Base-by-base conservation (phyloP, 495 filamentous ascomycete species). In the Podospora pseudopauciseta region DNA sequence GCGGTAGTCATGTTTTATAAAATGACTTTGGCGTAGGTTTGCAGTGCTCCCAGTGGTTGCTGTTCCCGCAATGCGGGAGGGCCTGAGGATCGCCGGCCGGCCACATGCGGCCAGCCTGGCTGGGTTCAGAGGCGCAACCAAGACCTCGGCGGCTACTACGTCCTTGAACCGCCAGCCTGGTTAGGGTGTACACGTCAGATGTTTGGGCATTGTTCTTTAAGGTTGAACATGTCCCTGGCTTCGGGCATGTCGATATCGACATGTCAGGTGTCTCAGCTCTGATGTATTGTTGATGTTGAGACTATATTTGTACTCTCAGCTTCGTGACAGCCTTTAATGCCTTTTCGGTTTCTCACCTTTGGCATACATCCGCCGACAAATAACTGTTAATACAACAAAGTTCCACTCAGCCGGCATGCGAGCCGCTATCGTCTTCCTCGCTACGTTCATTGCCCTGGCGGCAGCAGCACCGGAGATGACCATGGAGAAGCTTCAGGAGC, bases 401-500 rank as follows among this genome's bases (percentile, higher is more conserved):
- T 13, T 23, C 23, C 23, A 23, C 23, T 49, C 30, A 49, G 5
- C 5, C 39, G 39, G 39, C 39, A 66, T 66, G 65, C 65, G 65
- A n/a, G 2, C 34, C 4, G 28, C 55, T 7, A 32, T 26, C 5
- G 1, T 60, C 34, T 32, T 66, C 7, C 5, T 66, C 19, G 16
- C 65, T 4, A 11, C 59, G 3, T 34, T 60, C 23, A 4, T 60
- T 20, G 65, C 65, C 65, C 65, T 66, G 65, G 65, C 20, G 54
- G 65, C 65, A 44, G 65, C 65, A 26, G 55, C 32, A 59, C 65
- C 65, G 1, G 65, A 66, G 23, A 57, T 59, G 28, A 59, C 23
- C 3, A 32, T 66, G 65, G 65, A 66, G 30, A 63, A 63, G 30
- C 15, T 15, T 19, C 61, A 63, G 23, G 61, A 63, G 32, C 32